phyloP scores from a whole-genome alignment of 2,329 filamentous ascomycete species.

The Gaeumannomyces tritici region DNA sequence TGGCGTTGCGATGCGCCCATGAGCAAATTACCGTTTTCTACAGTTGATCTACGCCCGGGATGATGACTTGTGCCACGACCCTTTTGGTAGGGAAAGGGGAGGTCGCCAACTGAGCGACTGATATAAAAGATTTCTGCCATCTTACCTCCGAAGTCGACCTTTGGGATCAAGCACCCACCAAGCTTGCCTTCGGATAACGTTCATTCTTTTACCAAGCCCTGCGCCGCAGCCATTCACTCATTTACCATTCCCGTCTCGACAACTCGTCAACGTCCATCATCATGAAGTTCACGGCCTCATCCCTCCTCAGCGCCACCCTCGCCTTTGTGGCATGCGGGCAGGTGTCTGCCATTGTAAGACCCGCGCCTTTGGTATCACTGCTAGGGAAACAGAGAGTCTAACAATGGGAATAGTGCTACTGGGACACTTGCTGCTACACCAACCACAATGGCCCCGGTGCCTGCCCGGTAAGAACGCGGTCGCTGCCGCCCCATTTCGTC shows the following conservation, averaged over 20 bases:
- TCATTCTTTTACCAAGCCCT: not conserved
- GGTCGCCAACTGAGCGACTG: too few relatives aligned
- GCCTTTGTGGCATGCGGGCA: slow-evolving; percentile 1
- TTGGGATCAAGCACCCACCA: too few relatives aligned
- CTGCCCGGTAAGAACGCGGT: not conserved
- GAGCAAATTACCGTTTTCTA: too few relatives aligned
- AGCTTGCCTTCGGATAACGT: not conserved
- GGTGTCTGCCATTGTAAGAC: not conserved
- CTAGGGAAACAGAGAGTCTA: not conserved
- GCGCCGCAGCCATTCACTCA: too few relatives aligned
- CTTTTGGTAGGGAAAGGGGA: too few relatives aligned
- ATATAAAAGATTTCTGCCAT: not conserved
- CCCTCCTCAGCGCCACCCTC: not conserved
- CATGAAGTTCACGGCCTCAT: not conserved
- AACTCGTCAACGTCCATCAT: not conserved
- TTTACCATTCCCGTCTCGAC: not conserved
- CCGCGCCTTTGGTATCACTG: not conserved
- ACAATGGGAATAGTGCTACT: not conserved
- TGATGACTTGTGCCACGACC: too few relatives aligned
- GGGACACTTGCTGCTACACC: slow-evolving; percentile 1
- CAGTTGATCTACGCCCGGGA: too few relatives aligned
- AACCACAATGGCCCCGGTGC: slow-evolving; percentile 1
- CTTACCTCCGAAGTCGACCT: not conserved
- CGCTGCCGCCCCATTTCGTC: not conserved
- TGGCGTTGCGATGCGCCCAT: too few relatives aligned